Conservation (phyloP, 2,329 filamentous ascomycete genomes). For the Trichoderma sp. region DNA sequence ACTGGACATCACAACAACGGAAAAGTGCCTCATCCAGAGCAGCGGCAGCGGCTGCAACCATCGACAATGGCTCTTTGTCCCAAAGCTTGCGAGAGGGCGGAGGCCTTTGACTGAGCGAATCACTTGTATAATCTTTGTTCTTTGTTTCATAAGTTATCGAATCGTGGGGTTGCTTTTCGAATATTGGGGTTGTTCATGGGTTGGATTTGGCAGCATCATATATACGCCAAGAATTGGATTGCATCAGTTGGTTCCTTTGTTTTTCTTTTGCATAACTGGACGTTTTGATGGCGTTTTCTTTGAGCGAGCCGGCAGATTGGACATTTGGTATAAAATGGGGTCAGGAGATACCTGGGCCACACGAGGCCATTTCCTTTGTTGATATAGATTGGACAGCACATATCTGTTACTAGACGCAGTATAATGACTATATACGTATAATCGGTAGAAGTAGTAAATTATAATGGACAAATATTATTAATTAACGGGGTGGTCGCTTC, state of each 20-base stretch:
- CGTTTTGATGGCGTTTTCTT: slow-evolving; percentile 13
- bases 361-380: slow-evolving; percentile 25
- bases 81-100: slow-evolving; percentile 51
- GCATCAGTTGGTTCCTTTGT: background rate
- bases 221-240: background rate
- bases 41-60: slow-evolving; percentile 55
- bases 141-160: background rate
- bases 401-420: slow-evolving; percentile 7
- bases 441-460: slow-evolving; percentile 1
- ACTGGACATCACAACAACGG: slow-evolving; percentile 52
- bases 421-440: slow-evolving; percentile 6
- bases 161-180: background rate
- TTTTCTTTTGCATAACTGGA: slow-evolving; percentile 10
- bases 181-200: background rate
- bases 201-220: background rate
- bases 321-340: background rate
- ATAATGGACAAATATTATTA: background rate
- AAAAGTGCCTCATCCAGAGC: slow-evolving; percentile 58
- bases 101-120: background rate
- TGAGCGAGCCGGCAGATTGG: slow-evolving; percentile 5
- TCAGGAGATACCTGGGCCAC: slow-evolving; percentile 27
- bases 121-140: background rate
- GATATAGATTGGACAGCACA: slow-evolving; percentile 16
- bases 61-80: slow-evolving; percentile 62
- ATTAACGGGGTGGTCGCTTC: background rate